Conservation (phyloP, 768 basidiomycete species). For the Naganishia friedmannii region DNA sequence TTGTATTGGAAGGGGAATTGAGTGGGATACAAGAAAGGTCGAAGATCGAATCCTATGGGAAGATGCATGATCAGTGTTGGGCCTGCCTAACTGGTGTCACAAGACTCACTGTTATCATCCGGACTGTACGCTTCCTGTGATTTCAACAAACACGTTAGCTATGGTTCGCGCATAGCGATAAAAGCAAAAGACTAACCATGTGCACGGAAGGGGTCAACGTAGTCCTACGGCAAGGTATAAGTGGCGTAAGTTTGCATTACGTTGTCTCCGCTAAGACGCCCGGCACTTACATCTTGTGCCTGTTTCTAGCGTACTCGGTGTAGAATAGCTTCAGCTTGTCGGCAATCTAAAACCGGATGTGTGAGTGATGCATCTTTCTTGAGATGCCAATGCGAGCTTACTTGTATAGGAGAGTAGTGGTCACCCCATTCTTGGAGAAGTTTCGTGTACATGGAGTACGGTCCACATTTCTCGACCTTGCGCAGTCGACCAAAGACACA, state of each 20-base stretch:
- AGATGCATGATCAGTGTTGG: background rate
- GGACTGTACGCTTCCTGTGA: slow-evolving; percentile 88
- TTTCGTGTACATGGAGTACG: slow-evolving; percentile 96
- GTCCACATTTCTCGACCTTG: slow-evolving; percentile 95
- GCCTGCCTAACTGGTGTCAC: background rate
- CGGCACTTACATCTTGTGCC: slow-evolving; percentile 87
- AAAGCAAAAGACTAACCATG: slow-evolving; percentile 36
- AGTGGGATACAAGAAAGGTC: slow-evolving; percentile 93
- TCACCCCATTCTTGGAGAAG: slow-evolving; percentile 90
- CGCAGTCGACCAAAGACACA: slow-evolving; percentile 88
- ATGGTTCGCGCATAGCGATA: background rate
- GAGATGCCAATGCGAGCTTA: slow-evolving; percentile 44
- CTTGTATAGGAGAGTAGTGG: slow-evolving; percentile 76
- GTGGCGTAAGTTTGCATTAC: too few species aligned
- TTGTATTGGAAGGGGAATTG: slow-evolving; percentile 95
- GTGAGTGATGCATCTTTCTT: background rate
- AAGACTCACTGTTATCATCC: slow-evolving; percentile 82
- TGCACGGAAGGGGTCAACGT: slow-evolving; percentile 45
- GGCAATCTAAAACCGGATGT: slow-evolving; percentile 65
- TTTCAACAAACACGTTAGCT: background rate
- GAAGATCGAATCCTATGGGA: slow-evolving; percentile 79
- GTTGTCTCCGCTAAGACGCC: background rate
- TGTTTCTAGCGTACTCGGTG: slow-evolving; percentile 91
- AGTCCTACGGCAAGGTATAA: slow-evolving; percentile 37
- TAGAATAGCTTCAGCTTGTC: slow-evolving; percentile 97